Evolutionary conservation across 2,329 filamentous ascomycete species (phyloP), one percentile per base, ranked within the genome.

Genomic region (Helicocarpus griseus): DNA sequence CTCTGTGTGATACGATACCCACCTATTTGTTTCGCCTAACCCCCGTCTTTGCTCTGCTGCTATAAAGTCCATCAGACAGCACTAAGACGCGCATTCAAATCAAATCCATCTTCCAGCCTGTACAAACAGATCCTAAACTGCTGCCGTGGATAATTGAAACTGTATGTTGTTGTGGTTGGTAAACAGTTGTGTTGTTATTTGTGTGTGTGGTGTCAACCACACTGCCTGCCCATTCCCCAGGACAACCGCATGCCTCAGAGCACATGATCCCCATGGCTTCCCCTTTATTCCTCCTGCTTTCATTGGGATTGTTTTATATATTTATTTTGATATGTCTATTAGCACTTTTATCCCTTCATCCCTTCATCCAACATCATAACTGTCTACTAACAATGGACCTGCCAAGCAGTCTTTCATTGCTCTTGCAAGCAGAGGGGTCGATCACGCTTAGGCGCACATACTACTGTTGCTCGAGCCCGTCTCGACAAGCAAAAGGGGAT

Each of bases 401-500:
- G n/a, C 31, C 26, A 17, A 19, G 8, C 17, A 44, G 41, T 19
- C 41, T n/a, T 13, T 41, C 39, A 14, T 41, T 13, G n/a, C 41
- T 4, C 14, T 44, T 44, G 22, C 6, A 22, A n/a, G n/a, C n/a
- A n/a, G n/a, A 35, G n/a, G 31, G 31, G n/a, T 35, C 31, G 38
- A 40, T 40, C 21, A 7, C n/a, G n/a, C 17, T 26, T 39, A 8
- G 13, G 22, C 5, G 47, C 24, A 29, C 24, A 49, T 17, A 4
- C 35, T 24, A 5, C 35, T 24, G 5, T 49, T 35, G 26, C 17
- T 36, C 47, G 45, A 33, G 46, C 24, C 28, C 28, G 24, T 40
- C 39, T 38, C 48, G 47, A 45, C 43, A 40, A 36, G 36, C 21
- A 45, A 38, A 5, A 46, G 39, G 48, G 40, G 49, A 48, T 60